Conservation (phyloP, 2,329 filamentous ascomycete genomes). For the Hypomyces rosellus region DNA sequence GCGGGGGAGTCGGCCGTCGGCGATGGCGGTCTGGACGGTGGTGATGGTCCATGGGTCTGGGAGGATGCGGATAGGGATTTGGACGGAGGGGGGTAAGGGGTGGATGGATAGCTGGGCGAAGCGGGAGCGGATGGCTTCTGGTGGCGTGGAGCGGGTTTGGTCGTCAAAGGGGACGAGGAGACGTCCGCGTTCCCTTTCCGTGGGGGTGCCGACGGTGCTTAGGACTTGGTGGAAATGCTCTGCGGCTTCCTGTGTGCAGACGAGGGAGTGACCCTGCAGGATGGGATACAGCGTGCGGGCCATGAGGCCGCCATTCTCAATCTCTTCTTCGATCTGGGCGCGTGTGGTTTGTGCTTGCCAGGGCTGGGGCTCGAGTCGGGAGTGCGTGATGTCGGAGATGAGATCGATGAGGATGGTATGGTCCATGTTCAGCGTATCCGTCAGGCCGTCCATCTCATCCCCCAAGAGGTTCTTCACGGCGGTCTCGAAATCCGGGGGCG, state of each 20-base stretch:
- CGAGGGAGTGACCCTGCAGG: slow-evolving; percentile 24
- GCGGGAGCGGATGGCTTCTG: slow-evolving; percentile 16
- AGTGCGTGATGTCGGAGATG: slow-evolving; percentile 35
- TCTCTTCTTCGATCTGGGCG: slow-evolving; percentile 31
- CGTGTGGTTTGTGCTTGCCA: slow-evolving; percentile 29
- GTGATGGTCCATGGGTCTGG: slow-evolving; percentile 22
- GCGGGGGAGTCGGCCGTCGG: slow-evolving; percentile 22
- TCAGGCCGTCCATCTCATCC: slow-evolving; percentile 27
- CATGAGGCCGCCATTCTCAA: slow-evolving; percentile 26
- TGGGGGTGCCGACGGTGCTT: slow-evolving; percentile 30
- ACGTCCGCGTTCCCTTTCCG: slow-evolving; percentile 29
- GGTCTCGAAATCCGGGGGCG: slow-evolving; percentile 19
- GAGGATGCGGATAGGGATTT: slow-evolving; percentile 29
- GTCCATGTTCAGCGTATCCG: slow-evolving; percentile 33
- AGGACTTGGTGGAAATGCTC: slow-evolving; percentile 33
- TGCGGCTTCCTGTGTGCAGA: slow-evolving; percentile 34
- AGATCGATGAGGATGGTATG: slow-evolving; percentile 36
- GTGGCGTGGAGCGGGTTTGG: slow-evolving; percentile 7
- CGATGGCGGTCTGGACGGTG: slow-evolving; percentile 20
- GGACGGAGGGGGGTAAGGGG: slow-evolving; percentile 24
- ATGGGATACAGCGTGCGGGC: slow-evolving; percentile 30
- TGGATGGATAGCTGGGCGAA: slow-evolving; percentile 30
- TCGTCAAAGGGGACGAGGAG: slow-evolving; percentile 27
- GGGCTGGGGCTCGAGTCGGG: slow-evolving; percentile 24
- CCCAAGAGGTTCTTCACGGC: slow-evolving; percentile 27